A percentile compares a stretch with the other conserved stretches of the same genome.
Evolutionary conservation across 306 rosid genomes (phyloP).

Genomic region (Echinosophora koreensis): DNA sequence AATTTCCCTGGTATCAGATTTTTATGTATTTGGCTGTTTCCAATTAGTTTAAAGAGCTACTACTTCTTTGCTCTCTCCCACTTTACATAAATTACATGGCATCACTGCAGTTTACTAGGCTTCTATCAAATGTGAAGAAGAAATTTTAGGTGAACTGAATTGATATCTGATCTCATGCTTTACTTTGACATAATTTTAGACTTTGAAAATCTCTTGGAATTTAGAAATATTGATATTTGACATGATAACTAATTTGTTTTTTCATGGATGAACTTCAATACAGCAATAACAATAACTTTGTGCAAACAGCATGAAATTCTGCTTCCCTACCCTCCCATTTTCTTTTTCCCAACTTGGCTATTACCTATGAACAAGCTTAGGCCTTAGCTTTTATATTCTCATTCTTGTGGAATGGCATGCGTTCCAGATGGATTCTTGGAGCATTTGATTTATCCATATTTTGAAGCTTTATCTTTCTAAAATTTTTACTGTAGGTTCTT

Average conservation of each 20-base stretch:
- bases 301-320: slow-evolving; percentile 23
- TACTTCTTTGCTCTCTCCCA: slow-evolving; percentile 1
- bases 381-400: slow-evolving; percentile 15
- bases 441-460: slow-evolving; percentile 35
- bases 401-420: slow-evolving; percentile 25
- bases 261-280: slow-evolving; percentile 8
- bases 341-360: slow-evolving; percentile 15
- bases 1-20: slow-evolving; percentile 17
- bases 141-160: slow-evolving; percentile 23
- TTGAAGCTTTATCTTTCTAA: slow-evolving; percentile 37
- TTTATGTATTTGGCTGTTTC: slow-evolving; percentile 26
- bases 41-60: slow-evolving; percentile 29
- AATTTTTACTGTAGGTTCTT: slow-evolving; percentile 62
- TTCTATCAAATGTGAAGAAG: background rate
- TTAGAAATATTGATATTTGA: slow-evolving; percentile 3
- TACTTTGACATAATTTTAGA: slow-evolving; percentile 15
- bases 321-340: background rate
- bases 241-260: background rate
- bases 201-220: slow-evolving; percentile 18
- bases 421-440: slow-evolving; percentile 21
- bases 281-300: slow-evolving; percentile 1
- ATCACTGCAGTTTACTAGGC: slow-evolving; percentile 10
- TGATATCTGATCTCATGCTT: slow-evolving; percentile 16
- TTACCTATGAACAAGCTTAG: slow-evolving; percentile 14
- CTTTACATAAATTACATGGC: slow-evolving; percentile 22